Evolutionary conservation across 2,329 filamentous ascomycete genomes (phyloP).

Genomic region (Botryotinia narcissicola): DNA sequence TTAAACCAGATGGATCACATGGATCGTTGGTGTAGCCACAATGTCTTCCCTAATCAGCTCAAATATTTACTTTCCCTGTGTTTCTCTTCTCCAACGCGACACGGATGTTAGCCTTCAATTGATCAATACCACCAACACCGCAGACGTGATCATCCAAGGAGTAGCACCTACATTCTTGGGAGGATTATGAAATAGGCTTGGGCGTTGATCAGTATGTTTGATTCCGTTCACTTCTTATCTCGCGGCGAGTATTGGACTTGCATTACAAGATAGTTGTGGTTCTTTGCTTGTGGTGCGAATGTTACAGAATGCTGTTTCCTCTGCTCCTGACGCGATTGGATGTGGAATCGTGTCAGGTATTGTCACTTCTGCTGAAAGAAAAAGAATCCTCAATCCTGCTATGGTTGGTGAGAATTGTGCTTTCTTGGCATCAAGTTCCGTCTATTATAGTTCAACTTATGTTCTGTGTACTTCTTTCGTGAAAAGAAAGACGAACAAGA

Average conservation of each 20-base stretch:
- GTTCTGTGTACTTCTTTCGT: too few species aligned
- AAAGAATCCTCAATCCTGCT: conserved; percentile 41
- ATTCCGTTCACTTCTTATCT: conserved; percentile 52
- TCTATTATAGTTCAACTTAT: too few species aligned
- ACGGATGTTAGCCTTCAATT: conserved; percentile 12
- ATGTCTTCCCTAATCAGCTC: conserved; percentile 9
- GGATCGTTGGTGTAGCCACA: not conserved
- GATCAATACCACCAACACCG: conserved; percentile 20
- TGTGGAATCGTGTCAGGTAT: conserved; percentile 70
- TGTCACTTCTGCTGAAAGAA: conserved; percentile 62
- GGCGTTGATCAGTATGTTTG: conserved; percentile 50
- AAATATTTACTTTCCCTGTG: conserved; percentile 22
- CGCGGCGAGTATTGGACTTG: conserved; percentile 50
- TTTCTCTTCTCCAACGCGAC: conserved; percentile 34
- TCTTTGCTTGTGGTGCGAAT: conserved; percentile 53
- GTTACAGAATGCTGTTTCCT: conserved; percentile 58
- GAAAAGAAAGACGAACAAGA: too few species aligned
- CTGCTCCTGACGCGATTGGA: conserved; percentile 54
- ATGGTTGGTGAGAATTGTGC: too few species aligned
- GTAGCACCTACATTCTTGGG: conserved; percentile 53
- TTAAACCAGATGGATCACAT: not conserved
- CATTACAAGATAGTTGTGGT: conserved; percentile 47
- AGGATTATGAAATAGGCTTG: conserved; percentile 51
- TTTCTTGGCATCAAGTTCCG: too few species aligned
- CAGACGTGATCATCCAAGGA: conserved; percentile 45